phyloP scores from a whole-genome alignment of 768 basidiomycete genomes.

The Cubamyces sp. region DNA sequence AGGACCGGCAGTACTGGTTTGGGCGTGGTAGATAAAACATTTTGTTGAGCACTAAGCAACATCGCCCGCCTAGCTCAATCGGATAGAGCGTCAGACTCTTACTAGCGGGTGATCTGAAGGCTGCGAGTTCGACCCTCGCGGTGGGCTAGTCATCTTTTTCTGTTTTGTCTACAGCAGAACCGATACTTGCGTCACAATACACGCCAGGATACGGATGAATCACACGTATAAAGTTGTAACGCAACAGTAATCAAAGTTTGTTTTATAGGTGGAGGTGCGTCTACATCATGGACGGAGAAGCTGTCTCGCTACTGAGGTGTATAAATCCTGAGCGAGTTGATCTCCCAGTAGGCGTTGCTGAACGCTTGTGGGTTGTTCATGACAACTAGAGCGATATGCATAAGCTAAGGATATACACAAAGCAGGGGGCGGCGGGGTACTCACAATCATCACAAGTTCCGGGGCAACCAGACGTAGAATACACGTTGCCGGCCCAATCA shows the following conservation, averaged over 20 bases:
- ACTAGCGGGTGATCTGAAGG: conserved; percentile 52
- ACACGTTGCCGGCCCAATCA: conserved; percentile 56
- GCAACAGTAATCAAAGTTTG: too few relatives aligned
- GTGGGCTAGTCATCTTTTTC: conserved; percentile 46
- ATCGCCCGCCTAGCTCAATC: conserved; percentile 23
- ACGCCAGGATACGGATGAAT: too few relatives aligned
- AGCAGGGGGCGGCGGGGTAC: conserved; percentile 27
- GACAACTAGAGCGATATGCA: conserved; percentile 46
- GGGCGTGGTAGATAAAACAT: too few relatives aligned
- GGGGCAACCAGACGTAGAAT: conserved; percentile 46
- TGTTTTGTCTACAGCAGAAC: not conserved
- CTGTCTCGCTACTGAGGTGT: conserved; percentile 24
- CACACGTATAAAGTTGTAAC: too few relatives aligned
- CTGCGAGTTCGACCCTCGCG: conserved; percentile 68
- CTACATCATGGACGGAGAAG: not conserved
- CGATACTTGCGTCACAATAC: too few relatives aligned
- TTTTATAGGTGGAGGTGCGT: not conserved
- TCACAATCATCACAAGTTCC: conserved; percentile 51
- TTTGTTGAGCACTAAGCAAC: too few relatives aligned
- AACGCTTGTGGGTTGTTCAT: conserved; percentile 62
- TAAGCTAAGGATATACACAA: not conserved
- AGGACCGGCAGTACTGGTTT: not conserved
- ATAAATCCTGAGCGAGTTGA: conserved; percentile 65
- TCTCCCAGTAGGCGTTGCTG: conserved; percentile 68
- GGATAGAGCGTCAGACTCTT: conserved; percentile 63